phyloP scores from a whole-genome alignment of 768 basidiomycete genomes.

The Tylopilus sp. region DNA sequence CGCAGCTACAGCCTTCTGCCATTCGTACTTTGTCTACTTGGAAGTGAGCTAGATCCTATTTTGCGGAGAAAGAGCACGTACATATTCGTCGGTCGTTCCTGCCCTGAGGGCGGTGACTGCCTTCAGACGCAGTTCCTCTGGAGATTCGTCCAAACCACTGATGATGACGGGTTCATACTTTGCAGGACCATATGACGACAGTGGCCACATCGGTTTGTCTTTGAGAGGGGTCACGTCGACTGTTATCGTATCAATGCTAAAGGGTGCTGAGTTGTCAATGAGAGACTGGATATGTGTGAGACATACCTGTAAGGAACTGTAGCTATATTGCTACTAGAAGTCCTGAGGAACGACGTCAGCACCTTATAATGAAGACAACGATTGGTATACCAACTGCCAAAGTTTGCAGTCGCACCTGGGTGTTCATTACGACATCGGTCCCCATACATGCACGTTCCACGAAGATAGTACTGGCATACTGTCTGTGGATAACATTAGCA shows the following conservation, averaged over 20 bases:
- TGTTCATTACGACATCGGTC: conserved; percentile 65
- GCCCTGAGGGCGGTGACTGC: conserved; percentile 53
- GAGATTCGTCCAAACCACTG: conserved; percentile 63
- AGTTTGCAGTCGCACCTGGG: conserved; percentile 38
- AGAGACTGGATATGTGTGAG: not conserved
- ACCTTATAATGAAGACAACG: conserved; percentile 7
- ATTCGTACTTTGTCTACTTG: conserved; percentile 55
- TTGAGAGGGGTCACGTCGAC: conserved; percentile 54
- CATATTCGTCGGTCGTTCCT: conserved; percentile 66
- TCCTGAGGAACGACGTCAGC: conserved; percentile 28
- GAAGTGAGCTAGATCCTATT: conserved; percentile 1
- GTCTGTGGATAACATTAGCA: conserved; percentile 33
- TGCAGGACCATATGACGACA: conserved; percentile 74
- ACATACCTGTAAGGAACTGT: conserved; percentile 40
- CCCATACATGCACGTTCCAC: conserved; percentile 66
- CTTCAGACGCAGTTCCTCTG: conserved; percentile 73
- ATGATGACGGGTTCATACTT: conserved; percentile 72
- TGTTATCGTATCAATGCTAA: conserved; percentile 57
- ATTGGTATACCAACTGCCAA: conserved; percentile 47
- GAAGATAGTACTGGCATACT: conserved; percentile 60
- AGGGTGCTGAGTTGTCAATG: not conserved
- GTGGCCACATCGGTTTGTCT: conserved; percentile 77
- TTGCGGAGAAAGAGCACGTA: conserved; percentile 34
- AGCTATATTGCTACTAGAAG: conserved; percentile 26
- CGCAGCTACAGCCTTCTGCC: conserved; percentile 49